Evolutionary conservation across 495 filamentous ascomycete species (phyloP).

Genomic region (Lasiosphaeria hispida): DNA sequence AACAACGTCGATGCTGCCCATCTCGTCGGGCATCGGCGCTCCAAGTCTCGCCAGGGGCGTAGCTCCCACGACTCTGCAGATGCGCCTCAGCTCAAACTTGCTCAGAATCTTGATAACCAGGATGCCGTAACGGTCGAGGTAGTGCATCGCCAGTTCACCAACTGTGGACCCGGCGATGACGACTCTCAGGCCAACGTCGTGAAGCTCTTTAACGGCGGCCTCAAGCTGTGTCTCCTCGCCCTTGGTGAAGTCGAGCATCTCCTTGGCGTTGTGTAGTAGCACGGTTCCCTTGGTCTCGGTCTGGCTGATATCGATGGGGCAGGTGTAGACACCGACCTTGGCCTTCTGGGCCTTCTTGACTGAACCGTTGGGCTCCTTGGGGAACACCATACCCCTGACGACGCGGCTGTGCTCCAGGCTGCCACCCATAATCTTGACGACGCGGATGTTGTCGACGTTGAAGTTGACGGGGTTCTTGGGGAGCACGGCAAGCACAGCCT

Average conservation of each 20-base stretch:
- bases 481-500: constrained; percentile 89
- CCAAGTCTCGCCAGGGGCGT: constrained; percentile 93
- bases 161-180: constrained; percentile 87
- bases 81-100: constrained; percentile 91
- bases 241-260: constrained; percentile 98
- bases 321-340: constrained; percentile 95
- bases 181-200: constrained; percentile 89
- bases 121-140: constrained; percentile 94
- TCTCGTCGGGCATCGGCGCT: constrained; percentile 99
- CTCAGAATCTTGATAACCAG: constrained; percentile 96
- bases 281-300: constrained; percentile 99
- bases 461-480: constrained; percentile 98
- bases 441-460: constrained; percentile 98
- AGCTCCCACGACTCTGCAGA: constrained; percentile 95
- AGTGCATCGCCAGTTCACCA: constrained; percentile 94
- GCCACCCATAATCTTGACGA: constrained; percentile 99
- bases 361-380: constrained; percentile 82
- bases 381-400: constrained; percentile 98
- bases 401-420: constrained; percentile 89
- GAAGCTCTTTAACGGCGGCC: constrained; percentile 85
- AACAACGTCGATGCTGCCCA: constrained; percentile 91
- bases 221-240: constrained; percentile 94
- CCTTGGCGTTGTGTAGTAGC: constrained; percentile 93
- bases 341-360: constrained; percentile 88
- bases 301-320: constrained; percentile 91